A percentile compares a stretch with the other conserved stretches of the same genome.
Evolutionary conservation across 2,329 filamentous ascomycete species (phyloP).

Genomic region (Hypomyces rosellus): DNA sequence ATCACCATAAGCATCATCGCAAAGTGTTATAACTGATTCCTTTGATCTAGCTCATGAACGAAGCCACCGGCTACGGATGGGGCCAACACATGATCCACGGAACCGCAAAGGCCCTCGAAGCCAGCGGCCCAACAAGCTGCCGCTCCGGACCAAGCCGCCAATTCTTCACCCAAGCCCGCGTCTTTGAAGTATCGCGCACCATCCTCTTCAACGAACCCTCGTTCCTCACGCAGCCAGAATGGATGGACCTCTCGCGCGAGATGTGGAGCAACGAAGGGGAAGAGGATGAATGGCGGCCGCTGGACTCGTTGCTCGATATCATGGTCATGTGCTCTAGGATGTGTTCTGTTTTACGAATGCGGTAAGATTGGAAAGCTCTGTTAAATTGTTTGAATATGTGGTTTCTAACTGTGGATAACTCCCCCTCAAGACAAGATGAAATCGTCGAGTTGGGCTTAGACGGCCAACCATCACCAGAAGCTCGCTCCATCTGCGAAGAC

Average conservation of each 20-base stretch:
- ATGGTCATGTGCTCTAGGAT: constrained; percentile 26
- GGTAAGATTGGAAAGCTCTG: constrained; percentile 17
- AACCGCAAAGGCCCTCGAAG: constrained; percentile 25
- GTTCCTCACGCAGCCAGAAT: constrained; percentile 18
- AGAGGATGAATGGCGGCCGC: background rate
- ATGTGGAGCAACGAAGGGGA: constrained; percentile 5
- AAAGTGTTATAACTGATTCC: too few species aligned
- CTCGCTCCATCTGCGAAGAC: constrained; percentile 1
- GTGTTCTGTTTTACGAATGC: constrained; percentile 21
- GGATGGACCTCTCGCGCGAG: constrained; percentile 10
- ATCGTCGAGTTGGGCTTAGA: background rate
- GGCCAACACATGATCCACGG: constrained; percentile 29
- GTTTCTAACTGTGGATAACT: background rate
- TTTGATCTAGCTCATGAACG: constrained; percentile 24
- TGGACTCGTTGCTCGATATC: constrained; percentile 25
- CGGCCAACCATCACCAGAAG: background rate
- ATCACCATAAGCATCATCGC: too few species aligned
- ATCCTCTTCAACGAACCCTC: constrained; percentile 20
- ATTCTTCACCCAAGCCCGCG: constrained; percentile 25
- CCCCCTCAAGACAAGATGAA: background rate
- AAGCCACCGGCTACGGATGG: constrained; percentile 26
- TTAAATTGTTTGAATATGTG: background rate
- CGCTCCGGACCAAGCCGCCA: constrained; percentile 15
- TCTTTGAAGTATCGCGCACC: constrained; percentile 20
- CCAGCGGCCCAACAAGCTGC: constrained; percentile 22